A percentile compares a stretch with the other conserved stretches of the same genome.
phyloP scores from a whole-genome alignment of 1,284 basidiomycete genomes.

The Tilletia indica region DNA sequence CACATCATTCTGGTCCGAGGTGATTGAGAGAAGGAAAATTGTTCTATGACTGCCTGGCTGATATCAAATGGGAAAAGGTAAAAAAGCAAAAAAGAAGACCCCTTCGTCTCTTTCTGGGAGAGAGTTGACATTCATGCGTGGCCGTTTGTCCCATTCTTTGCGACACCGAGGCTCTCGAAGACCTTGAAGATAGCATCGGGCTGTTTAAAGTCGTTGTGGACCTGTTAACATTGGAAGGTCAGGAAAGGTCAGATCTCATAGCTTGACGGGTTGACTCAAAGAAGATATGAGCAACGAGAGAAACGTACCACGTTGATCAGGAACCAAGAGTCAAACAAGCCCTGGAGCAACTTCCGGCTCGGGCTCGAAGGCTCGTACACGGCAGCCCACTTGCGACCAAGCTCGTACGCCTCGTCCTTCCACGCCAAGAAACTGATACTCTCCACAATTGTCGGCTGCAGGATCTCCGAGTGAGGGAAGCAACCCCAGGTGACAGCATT shows the following conservation, averaged over 20 bases:
- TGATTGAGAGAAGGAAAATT: conserved; percentile 19
- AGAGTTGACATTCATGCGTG: neutral
- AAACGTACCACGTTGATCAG: conserved; percentile 47
- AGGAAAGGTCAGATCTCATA: too few species aligned
- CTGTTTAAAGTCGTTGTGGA: conserved; percentile 54
- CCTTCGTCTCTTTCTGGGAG: too few species aligned
- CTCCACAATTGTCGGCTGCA: conserved; percentile 97
- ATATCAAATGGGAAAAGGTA: neutral
- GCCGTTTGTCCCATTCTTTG: neutral
- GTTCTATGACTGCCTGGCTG: conserved; percentile 6
- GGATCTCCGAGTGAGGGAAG: conserved; percentile 85
- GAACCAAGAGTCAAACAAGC: conserved; percentile 49
- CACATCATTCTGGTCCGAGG: conserved; percentile 12
- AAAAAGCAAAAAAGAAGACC: neutral
- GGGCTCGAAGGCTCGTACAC: conserved; percentile 42
- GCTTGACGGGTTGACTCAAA: neutral
- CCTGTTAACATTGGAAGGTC: conserved; percentile 17
- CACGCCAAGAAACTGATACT: conserved; percentile 55
- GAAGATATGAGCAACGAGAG: neutral
- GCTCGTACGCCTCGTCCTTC: conserved; percentile 56
- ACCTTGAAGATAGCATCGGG: conserved; percentile 47
- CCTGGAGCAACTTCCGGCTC: conserved; percentile 41
- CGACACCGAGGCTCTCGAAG: neutral
- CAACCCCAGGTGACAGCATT: conserved; percentile 99
- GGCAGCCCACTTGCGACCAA: conserved; percentile 52